Evolutionary conservation across 257 asterid species (phyloP).

Genomic region (Capsicum pubescens): DNA sequence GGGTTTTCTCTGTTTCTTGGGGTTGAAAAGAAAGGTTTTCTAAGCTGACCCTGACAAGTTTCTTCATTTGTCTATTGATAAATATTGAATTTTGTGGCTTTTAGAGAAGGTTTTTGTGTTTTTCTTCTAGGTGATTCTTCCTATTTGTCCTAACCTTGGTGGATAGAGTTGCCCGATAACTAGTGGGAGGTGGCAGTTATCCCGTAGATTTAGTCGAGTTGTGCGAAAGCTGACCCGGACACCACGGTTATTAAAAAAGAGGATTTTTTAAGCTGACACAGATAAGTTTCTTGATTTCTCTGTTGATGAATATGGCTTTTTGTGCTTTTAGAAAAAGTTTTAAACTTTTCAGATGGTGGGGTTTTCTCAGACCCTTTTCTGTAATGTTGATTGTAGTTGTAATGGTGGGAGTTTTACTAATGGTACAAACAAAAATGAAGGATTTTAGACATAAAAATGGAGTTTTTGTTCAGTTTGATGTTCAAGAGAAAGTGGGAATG

Average conservation of each 20-base stretch:
- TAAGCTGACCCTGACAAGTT: neutral
- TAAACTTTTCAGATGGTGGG: neutral
- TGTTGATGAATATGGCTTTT: neutral
- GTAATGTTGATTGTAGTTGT: conserved; percentile 20
- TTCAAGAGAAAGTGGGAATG: neutral
- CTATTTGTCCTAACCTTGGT: too few relatives aligned
- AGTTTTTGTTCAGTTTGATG: conserved; percentile 12
- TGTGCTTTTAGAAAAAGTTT: neutral
- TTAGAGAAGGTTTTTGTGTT: neutral
- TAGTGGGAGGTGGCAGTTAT: too few relatives aligned
- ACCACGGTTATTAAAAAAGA: neutral
- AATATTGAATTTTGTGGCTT: too few relatives aligned
- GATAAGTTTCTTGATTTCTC: conserved; percentile 3
- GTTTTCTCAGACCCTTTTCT: conserved; percentile 15
- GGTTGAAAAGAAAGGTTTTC: too few relatives aligned
- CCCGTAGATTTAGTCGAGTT: neutral
- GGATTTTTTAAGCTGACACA: neutral
- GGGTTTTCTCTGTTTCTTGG: too few relatives aligned
- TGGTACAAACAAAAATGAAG: conserved; percentile 2
- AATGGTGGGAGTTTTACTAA: neutral
- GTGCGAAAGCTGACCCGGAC: too few relatives aligned
- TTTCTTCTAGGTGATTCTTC: too few relatives aligned
- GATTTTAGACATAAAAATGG: neutral
- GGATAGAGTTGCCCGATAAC: too few relatives aligned
- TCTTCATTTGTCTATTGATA: neutral